Conservation (phyloP, 768 basidiomycete species). For the Leccinellum rugosiceps region DNA sequence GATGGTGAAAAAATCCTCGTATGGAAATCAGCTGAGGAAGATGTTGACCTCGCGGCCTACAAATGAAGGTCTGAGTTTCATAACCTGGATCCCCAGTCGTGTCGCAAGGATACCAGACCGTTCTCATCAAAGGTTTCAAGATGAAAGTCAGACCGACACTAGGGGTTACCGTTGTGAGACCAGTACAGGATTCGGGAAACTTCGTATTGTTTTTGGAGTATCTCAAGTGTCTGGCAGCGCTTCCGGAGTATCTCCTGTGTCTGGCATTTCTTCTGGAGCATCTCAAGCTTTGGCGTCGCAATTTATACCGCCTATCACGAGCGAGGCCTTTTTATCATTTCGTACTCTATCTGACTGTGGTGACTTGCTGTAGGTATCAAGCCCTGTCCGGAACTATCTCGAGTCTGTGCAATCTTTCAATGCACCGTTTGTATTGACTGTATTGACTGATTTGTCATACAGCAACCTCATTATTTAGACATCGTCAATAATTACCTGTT, state of each 20-base stretch:
- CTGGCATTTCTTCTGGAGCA: too few relatives aligned
- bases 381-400: not conserved
- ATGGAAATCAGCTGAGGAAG: not conserved
- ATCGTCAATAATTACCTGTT: constrained; percentile 7
- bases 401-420: not conserved
- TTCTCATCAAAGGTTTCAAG: constrained; percentile 10
- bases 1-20: not conserved
- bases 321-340: not conserved
- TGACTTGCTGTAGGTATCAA: not conserved
- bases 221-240: not conserved
- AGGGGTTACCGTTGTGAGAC: not conserved
- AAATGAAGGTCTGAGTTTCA: not conserved
- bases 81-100: not conserved
- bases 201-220: not conserved
- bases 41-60: not conserved
- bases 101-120: constrained; percentile 3
- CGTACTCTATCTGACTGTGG: not conserved
- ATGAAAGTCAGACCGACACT: not conserved
- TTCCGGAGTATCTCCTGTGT: too few relatives aligned
- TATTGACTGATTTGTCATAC: not conserved
- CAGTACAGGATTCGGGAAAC: too few relatives aligned
- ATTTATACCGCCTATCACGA: too few relatives aligned
- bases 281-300: too few relatives aligned
- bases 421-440: not conserved
- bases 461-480: constrained; percentile 9